Evolutionary conservation across 441 rosid genomes (phyloP).

Genomic region (Erodium texanum): DNA sequence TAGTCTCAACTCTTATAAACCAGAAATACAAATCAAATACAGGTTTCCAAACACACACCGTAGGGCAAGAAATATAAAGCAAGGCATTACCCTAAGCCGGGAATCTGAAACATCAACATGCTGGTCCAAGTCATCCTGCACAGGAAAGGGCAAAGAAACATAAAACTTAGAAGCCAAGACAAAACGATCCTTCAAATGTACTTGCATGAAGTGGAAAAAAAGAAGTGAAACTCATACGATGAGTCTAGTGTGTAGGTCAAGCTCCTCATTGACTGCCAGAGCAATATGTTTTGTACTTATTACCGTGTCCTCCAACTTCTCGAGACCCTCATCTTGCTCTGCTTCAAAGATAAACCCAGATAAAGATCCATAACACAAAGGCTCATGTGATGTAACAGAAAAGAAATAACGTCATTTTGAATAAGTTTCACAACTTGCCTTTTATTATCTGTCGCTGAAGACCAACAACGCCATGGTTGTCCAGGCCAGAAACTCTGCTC

Average conservation of each 20-base stretch:
- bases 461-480: conserved; percentile 80
- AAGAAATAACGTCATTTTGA: background rate
- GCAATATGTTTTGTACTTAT: conserved; percentile 90
- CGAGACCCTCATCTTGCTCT: conserved; percentile 99
- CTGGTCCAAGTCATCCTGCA: conserved; percentile 88
- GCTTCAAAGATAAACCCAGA: conserved; percentile 23
- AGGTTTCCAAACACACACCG: background rate
- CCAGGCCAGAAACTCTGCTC: conserved; percentile 61
- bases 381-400: conserved; percentile 4
- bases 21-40: background rate
- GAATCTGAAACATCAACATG: conserved; percentile 88
- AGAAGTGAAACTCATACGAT: conserved; percentile 43
- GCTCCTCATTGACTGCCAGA: conserved; percentile 86
- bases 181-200: background rate
- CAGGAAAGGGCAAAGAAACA: conserved; percentile 13
- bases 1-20: too few relatives aligned
- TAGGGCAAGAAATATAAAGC: background rate
- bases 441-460: conserved; percentile 78
- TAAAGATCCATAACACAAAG: conserved; percentile 10
- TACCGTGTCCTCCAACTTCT: conserved; percentile 74
- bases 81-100: conserved; percentile 58
- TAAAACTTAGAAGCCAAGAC: background rate
- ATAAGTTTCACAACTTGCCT: conserved; percentile 38
- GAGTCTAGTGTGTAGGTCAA: conserved; percentile 74
- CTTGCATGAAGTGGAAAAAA: background rate